A percentile compares a stretch with the other conserved stretches of the same genome.
These are phyloP conservation scores for Penicillium mononematosum DNA, from an alignment of 495 filamentous ascomycete genomes.

Conservation along the genomic window DNA sequence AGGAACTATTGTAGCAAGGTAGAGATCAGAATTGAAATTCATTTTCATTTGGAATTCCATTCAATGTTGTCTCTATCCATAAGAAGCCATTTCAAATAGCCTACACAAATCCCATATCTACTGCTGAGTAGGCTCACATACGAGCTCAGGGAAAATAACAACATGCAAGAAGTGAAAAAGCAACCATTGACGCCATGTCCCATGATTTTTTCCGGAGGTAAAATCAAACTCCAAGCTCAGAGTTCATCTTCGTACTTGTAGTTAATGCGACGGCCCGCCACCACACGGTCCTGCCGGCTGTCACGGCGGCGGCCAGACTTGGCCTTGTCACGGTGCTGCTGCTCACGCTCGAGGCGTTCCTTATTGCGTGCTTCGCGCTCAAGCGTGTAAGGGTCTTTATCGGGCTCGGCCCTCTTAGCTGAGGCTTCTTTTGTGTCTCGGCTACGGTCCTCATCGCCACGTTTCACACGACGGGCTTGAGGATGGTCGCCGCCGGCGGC, in stretches of 20 bases:
- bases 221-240: background rate
- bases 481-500: conserved; percentile 37
- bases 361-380: conserved; percentile 75
- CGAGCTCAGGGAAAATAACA: background rate
- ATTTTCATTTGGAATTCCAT: background rate
- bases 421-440: conserved; percentile 19
- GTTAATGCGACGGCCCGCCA: conserved; percentile 51
- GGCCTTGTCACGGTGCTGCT: conserved; percentile 62
- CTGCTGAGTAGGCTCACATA: background rate
- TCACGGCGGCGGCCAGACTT: conserved; percentile 52
- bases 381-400: conserved; percentile 67
- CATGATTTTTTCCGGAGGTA: background rate
- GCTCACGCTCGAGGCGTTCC: conserved; percentile 74
- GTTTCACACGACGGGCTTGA: conserved; percentile 45
- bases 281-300: conserved; percentile 50
- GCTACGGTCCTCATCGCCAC: conserved; percentile 30
- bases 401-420: conserved; percentile 30
- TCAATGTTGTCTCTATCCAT: background rate
- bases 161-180: conserved; percentile 7
- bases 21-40: background rate
- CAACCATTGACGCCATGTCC: conserved; percentile 5
- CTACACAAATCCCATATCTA: conserved; percentile 3
- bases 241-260: conserved; percentile 62
- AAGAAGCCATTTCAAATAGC: background rate
- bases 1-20: background rate